Conservation (phyloP, 2,329 filamentous ascomycete species). For the Xylaria sp. region DNA sequence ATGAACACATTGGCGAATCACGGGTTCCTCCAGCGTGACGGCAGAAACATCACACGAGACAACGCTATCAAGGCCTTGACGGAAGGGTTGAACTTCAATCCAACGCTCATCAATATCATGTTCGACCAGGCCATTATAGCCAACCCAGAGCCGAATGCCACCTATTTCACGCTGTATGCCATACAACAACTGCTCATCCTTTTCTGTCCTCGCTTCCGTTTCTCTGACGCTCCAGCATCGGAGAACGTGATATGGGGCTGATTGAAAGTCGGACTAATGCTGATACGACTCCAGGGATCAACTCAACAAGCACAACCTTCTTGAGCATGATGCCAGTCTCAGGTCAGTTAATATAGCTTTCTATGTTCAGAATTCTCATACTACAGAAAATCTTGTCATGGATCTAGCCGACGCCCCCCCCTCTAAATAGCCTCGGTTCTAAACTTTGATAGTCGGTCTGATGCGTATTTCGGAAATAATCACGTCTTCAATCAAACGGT, state of each 20-base stretch:
- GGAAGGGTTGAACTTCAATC: conserved; percentile 58
- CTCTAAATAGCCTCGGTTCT: not conserved
- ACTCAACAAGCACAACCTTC: conserved; percentile 58
- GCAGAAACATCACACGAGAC: conserved; percentile 55
- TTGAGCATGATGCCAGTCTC: conserved; percentile 62
- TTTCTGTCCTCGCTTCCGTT: not conserved
- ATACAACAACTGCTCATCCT: not conserved
- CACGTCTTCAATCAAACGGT: conserved; percentile 63
- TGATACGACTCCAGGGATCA: conserved; percentile 18
- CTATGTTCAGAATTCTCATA: not conserved
- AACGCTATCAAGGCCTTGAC: conserved; percentile 54
- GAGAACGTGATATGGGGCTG: no score
- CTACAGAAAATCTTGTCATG: not conserved
- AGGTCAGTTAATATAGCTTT: conserved; percentile 44
- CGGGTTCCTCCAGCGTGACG: conserved; percentile 59
- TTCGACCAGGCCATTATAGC: conserved; percentile 56
- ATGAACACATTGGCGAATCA: conserved; percentile 64
- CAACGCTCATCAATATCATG: conserved; percentile 53
- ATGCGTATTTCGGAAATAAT: conserved; percentile 62
- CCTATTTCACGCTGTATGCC: conserved; percentile 53
- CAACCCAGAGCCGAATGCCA: conserved; percentile 59
- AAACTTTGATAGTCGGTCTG: conserved; percentile 54
- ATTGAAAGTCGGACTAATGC: not conserved
- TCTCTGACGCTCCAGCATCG: not conserved
- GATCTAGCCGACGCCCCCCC: not conserved